These are phyloP conservation scores for Desmodesmus armatus DNA, from an alignment of 139 green algal genomes.

Conservation along the genomic window DNA sequence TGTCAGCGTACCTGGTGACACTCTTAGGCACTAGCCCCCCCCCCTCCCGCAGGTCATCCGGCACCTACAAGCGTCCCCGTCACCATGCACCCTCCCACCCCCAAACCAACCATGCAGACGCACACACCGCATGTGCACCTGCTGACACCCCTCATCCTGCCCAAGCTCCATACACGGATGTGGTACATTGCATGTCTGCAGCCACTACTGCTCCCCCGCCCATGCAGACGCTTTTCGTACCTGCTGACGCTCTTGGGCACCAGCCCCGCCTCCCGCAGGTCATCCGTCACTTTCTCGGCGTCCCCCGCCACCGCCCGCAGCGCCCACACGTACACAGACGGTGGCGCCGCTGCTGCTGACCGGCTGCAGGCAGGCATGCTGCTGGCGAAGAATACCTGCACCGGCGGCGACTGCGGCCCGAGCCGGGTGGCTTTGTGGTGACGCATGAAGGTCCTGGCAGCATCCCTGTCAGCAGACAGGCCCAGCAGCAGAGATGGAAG, in stretches of 20 bases:
- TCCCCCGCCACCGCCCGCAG: conserved; percentile 11
- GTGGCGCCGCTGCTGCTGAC: background rate
- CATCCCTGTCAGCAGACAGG: background rate
- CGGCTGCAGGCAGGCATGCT: conserved; percentile 13
- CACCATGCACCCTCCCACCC: background rate
- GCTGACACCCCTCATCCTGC: background rate
- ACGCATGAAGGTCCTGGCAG: conserved; percentile 20
- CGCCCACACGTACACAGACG: conserved; percentile 3
- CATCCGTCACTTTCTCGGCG: conserved; percentile 35
- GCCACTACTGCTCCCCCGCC: background rate
- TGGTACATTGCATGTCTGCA: background rate
- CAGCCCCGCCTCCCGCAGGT: conserved; percentile 26
- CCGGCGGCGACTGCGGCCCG: background rate
- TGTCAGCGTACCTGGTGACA: background rate
- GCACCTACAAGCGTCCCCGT: no score
- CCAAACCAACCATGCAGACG: background rate
- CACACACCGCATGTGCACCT: background rate
- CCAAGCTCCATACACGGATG: background rate
- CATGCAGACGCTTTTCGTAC: background rate
- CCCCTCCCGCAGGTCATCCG: no score
- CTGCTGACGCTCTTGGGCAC: conserved; percentile 27
- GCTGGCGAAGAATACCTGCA: conserved; percentile 4
- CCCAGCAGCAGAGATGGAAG: background rate
- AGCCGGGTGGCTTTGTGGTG: conserved; percentile 6
- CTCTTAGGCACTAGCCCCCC: no score